Base-by-base conservation (phyloP, 371 early-diverging fungal genomes). In the Zychaea mexicana region DNA sequence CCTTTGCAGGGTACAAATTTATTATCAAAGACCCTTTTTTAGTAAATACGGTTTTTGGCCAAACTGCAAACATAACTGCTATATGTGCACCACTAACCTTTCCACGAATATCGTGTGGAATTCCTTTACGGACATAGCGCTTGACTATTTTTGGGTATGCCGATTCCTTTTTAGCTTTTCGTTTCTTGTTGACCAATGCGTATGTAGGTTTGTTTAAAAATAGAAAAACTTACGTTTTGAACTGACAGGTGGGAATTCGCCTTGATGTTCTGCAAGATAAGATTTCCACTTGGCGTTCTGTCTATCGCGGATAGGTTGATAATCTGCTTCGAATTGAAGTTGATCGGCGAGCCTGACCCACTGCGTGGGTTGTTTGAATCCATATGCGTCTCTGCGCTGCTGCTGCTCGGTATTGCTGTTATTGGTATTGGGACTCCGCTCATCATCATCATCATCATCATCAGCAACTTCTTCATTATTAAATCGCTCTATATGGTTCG, bases 101-200 rank as follows among this genome's bases (percentile, higher is more conserved):
- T 24, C 88, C 84, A 42, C 94, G 78, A 12, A 87, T 60, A 15
- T 78, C 65, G 13, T 83, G 78, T 21, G 95, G 94, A 38, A 95
- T 87, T 4, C 95, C 95, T 67, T 90, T 89, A 22, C 92, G 85
- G 24, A 90, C 81, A 65, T 87, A 89, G 38, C 88, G 73, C 60
- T 88, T 90, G 13, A 92, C 90, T 89, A 66, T 10, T 36, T 9
- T 32, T 55, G 0, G 22, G 21, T 27, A n/a, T 24, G 52, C 60
- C n/a, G n/a, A n/a, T n/a, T n/a, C n/a, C n/a, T n/a, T n/a, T n/a
- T n/a, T n/a, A n/a, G n/a, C n/a, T n/a, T n/a, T n/a, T n/a, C n/a
- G n/a, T n/a, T n/a, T 32, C 2, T 26, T 59, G 13, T 54, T 55
- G 15, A 31, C 52, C 56, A 6, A n/a, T 22, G 19, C 22, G 38